Conservation (phyloP, 495 filamentous ascomycete species). For the Podospora appendiculata region DNA sequence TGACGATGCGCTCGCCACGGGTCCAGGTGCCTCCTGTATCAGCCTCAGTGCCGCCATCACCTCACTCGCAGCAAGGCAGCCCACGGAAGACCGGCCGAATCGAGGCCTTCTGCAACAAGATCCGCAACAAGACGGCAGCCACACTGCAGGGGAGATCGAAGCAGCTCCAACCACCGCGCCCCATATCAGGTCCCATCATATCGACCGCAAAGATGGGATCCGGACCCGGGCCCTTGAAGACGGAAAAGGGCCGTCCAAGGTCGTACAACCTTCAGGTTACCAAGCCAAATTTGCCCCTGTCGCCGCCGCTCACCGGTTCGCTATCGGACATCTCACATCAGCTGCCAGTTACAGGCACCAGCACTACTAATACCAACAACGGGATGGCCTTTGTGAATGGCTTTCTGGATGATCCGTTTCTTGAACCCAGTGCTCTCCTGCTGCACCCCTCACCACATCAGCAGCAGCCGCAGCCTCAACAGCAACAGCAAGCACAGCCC, state of each 20-base stretch:
- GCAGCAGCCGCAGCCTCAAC: not conserved
- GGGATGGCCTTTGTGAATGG: constrained; percentile 19
- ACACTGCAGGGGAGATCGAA: constrained; percentile 9
- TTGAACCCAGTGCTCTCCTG: constrained; percentile 4
- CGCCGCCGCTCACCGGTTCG: constrained; percentile 26
- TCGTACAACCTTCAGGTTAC: constrained; percentile 8
- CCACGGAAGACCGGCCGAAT: constrained; percentile 20
- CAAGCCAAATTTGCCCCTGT: constrained; percentile 19
- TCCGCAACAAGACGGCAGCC: constrained; percentile 21
- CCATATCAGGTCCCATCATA: constrained; percentile 4
- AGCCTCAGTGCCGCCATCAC: constrained; percentile 20
- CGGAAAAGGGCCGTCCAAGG: constrained; percentile 2
- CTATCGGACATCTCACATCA: constrained; percentile 16
- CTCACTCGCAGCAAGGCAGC: constrained; percentile 12
- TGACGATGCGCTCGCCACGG: constrained; percentile 34
- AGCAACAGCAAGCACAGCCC: constrained; percentile 3
- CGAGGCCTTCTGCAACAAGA: constrained; percentile 16
- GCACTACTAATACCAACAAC: not conserved
- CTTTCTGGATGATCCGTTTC: constrained; percentile 32
- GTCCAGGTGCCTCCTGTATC: constrained; percentile 16
- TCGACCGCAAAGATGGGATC: constrained; percentile 18
- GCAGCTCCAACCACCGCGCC: constrained; percentile 5
- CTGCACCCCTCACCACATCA: too few species aligned
- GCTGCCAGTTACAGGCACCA: not conserved
- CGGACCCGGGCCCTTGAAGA: not conserved